A percentile compares a stretch with the other conserved stretches of the same genome.
phyloP scores from a whole-genome alignment of 2,329 filamentous ascomycete species.

The Arthroderma sp. region DNA sequence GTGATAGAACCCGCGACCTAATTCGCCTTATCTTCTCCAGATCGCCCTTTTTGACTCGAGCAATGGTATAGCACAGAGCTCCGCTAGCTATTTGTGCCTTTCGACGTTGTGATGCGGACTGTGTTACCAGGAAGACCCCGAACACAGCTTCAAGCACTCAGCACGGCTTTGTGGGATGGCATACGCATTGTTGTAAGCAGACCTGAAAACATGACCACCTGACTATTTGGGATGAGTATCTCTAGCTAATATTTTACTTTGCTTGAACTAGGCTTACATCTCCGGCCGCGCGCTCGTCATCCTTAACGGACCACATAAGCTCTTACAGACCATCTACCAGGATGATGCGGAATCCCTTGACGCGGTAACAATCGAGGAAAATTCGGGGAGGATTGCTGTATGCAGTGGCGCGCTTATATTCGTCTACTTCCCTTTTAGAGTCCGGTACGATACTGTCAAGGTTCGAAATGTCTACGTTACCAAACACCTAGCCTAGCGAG shows the following conservation, averaged over 20 bases:
- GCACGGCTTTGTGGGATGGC: constrained; percentile 59
- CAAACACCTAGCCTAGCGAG: neutral
- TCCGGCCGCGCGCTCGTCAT: constrained; percentile 80
- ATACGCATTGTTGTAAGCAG: constrained; percentile 56
- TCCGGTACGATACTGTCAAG: constrained; percentile 59
- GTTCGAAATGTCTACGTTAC: constrained; percentile 33
- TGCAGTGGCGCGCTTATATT: constrained; percentile 55
- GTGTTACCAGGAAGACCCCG: constrained; percentile 68
- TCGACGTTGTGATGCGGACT: constrained; percentile 53
- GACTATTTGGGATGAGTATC: constrained; percentile 9
- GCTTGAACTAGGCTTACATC: constrained; percentile 57
- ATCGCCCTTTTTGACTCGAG: neutral
- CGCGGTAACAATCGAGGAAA: constrained; percentile 68
- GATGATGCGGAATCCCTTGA: constrained; percentile 57
- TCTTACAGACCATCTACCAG: constrained; percentile 85
- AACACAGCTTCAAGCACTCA: constrained; percentile 63
- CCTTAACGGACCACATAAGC: constrained; percentile 56
- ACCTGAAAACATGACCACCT: constrained; percentile 1
- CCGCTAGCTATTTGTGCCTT: constrained; percentile 6
- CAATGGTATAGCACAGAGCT: constrained; percentile 10
- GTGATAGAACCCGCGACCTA: no score
- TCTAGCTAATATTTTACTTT: neutral
- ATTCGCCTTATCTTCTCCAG: no score
- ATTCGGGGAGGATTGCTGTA: constrained; percentile 70
- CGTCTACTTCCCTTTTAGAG: constrained; percentile 63